Percentiles rank a stretch among this genome's conserved stretches.
Conservation (phyloP, 2,329 filamentous ascomycete species). For the Fusarium paranaense region DNA sequence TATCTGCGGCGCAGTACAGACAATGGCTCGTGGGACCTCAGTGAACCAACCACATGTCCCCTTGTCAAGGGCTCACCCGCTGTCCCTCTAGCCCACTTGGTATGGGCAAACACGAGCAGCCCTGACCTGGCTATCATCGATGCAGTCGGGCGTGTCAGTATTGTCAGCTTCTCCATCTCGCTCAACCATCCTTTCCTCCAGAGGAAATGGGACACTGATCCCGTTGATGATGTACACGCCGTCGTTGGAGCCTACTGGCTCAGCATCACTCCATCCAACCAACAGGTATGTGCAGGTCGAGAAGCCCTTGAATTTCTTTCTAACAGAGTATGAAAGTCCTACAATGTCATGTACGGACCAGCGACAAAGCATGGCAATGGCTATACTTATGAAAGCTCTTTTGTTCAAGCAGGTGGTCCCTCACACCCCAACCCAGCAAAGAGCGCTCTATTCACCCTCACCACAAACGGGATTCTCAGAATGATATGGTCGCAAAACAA, state of each 20-base stretch:
- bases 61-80: slow-evolving; percentile 72
- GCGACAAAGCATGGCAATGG: slow-evolving; percentile 70
- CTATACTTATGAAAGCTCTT: slow-evolving; percentile 78
- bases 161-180: slow-evolving; percentile 77
- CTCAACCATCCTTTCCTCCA: slow-evolving; percentile 77
- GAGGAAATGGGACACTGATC: slow-evolving; percentile 74
- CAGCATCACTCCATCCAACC: slow-evolving; percentile 62
- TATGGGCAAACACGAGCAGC: slow-evolving; percentile 79
- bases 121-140: slow-evolving; percentile 89
- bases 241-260: slow-evolving; percentile 92
- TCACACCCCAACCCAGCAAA: slow-evolving; percentile 78
- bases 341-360: slow-evolving; percentile 67
- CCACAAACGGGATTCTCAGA: slow-evolving; percentile 77
- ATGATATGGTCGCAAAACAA: slow-evolving; percentile 83
- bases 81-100: slow-evolving; percentile 80
- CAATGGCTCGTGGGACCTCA: slow-evolving; percentile 80
- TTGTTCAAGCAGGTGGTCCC: slow-evolving; percentile 75
- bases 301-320: not conserved
- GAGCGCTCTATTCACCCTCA: slow-evolving; percentile 81
- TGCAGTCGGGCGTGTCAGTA: slow-evolving; percentile 78
- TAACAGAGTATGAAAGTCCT: slow-evolving; percentile 42
- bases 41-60: slow-evolving; percentile 74
- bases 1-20: slow-evolving; percentile 77
- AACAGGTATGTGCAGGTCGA: slow-evolving; percentile 47
- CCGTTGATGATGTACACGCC: slow-evolving; percentile 78